Conservation (phyloP, 768 basidiomycete species). For the Russula dissimulans region DNA sequence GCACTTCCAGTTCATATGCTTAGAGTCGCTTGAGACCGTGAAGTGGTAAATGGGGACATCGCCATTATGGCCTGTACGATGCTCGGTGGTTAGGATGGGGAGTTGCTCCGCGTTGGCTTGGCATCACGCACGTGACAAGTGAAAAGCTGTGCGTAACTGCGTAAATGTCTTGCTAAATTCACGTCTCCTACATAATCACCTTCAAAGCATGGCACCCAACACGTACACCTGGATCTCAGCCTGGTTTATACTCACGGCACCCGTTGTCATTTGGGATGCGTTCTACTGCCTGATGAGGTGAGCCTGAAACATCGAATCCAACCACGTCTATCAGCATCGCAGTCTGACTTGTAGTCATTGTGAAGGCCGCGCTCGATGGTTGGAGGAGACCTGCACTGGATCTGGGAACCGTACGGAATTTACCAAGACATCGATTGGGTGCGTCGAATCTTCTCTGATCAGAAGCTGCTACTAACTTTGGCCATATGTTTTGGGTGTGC, state of each 20-base stretch:
- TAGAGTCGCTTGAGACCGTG: too few species aligned
- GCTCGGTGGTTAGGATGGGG: too few species aligned
- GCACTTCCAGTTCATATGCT: too few species aligned
- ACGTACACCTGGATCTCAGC: slow-evolving; percentile 23
- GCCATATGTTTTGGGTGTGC: not conserved
- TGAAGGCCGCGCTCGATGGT: slow-evolving; percentile 74
- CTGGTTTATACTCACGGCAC: slow-evolving; percentile 45
- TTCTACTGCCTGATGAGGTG: slow-evolving; percentile 77
- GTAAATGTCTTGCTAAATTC: too few species aligned
- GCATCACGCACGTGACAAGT: too few species aligned
- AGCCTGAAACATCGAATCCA: slow-evolving; percentile 24
- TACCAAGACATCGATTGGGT: slow-evolving; percentile 59
- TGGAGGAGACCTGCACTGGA: slow-evolving; percentile 86
- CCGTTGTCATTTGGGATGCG: slow-evolving; percentile 71
- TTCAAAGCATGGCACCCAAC: slow-evolving; percentile 21
- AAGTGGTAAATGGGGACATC: too few species aligned
- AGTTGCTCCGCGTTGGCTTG: too few species aligned
- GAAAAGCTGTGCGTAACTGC: too few species aligned
- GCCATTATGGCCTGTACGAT: too few species aligned
- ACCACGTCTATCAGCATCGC: not conserved
- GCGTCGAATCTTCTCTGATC: slow-evolving; percentile 20
- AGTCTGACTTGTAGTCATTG: not conserved
- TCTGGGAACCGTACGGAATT: slow-evolving; percentile 76
- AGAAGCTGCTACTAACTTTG: not conserved
- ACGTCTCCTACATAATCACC: not conserved